Evolutionary conservation across 129 eudicot genomes (phyloP).

Genomic region (Saussurea involucrata): DNA sequence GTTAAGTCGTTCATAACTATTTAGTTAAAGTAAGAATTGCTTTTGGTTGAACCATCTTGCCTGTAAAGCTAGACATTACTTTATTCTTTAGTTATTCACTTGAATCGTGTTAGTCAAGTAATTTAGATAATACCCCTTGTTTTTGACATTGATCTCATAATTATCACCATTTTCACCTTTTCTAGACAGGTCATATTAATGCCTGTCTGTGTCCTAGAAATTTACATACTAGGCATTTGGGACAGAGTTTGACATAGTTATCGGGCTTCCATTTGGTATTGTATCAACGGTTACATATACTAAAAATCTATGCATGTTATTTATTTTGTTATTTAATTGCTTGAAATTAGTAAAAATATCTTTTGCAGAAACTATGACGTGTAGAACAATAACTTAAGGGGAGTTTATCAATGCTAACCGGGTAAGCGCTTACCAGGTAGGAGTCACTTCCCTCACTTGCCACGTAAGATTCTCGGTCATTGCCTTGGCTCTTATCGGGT

Average conservation of each 20-base stretch:
- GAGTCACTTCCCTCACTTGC: background rate
- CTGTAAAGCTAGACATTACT: background rate
- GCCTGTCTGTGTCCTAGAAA: background rate
- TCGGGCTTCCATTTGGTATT: background rate
- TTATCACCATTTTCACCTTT: background rate
- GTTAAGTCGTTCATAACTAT: background rate
- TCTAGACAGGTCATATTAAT: background rate
- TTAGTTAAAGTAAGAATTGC: background rate
- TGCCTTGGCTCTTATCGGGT: background rate
- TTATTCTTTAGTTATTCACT: background rate
- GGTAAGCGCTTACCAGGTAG: background rate
- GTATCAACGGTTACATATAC: background rate
- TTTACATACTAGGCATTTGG: background rate
- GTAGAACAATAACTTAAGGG: background rate
- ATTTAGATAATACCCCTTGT: background rate
- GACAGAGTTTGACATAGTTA: background rate
- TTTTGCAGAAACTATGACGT: background rate
- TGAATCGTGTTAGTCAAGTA: background rate
- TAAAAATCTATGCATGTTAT: background rate
- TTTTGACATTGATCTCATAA: background rate
- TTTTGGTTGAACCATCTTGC: background rate
- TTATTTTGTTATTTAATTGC: background rate
- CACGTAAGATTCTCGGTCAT: background rate
- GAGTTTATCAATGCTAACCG: background rate
- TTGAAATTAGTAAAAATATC: background rate